Percentiles rank a stretch among this genome's conserved stretches.
phyloP scores from a whole-genome alignment of 208 protist species.

The Acanthamoeba lenticulata region DNA sequence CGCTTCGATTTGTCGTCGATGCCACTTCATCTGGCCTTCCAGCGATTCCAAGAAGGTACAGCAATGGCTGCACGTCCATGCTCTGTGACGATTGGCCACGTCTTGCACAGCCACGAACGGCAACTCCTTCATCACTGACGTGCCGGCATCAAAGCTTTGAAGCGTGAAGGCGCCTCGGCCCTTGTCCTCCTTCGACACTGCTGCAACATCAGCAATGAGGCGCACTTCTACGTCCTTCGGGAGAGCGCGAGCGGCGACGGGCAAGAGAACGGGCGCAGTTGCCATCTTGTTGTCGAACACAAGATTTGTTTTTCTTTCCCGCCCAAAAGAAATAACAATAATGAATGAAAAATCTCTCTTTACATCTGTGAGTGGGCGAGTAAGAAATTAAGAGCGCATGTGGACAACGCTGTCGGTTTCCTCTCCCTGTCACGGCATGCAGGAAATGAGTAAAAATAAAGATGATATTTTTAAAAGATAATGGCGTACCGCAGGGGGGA shows the following conservation, averaged over 20 bases:
- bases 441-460: not conserved
- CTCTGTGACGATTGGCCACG: not conserved
- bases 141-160: not conserved
- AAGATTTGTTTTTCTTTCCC: not conserved
- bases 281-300: not conserved
- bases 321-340: not conserved
- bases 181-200: not conserved
- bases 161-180: not conserved
- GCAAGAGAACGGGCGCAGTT: not conserved
- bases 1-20: not conserved
- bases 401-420: not conserved
- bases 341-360: not conserved
- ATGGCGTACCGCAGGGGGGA: not conserved
- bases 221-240: not conserved
- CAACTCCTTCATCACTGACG: not conserved
- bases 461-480: not conserved
- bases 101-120: not conserved
- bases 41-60: not conserved
- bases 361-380: not conserved
- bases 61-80: constrained; percentile 24
- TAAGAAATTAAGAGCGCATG: not conserved
- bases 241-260: not conserved
- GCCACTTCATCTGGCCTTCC: not conserved
- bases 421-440: not conserved
- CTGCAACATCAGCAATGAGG: not conserved